A percentile compares a stretch with the other conserved stretches of the same genome.
Evolutionary conservation across 495 filamentous ascomycete genomes (phyloP).

Genomic region (Cryomyces minteri): DNA sequence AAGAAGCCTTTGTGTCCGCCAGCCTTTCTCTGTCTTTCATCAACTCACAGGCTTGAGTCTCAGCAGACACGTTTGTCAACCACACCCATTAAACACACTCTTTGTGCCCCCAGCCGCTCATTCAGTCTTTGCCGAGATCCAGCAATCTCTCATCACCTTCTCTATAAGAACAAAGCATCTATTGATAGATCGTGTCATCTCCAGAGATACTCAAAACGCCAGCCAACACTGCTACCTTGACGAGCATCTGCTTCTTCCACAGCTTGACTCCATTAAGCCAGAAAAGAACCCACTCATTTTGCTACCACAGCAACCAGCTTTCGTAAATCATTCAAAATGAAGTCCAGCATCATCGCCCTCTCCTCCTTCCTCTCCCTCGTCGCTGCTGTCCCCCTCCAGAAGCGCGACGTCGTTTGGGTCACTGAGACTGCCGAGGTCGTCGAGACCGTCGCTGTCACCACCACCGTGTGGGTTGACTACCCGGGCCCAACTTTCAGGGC

Average conservation of each 20-base stretch:
- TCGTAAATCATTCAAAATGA: slow-evolving; percentile 9
- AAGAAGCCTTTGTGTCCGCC: too few relatives aligned
- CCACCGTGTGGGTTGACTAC: slow-evolving; percentile 20
- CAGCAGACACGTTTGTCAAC: too few relatives aligned
- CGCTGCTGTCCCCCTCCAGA: slow-evolving; percentile 19
- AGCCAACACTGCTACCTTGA: background rate
- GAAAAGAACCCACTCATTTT: background rate
- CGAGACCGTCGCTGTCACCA: slow-evolving; percentile 19
- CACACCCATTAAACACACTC: too few relatives aligned
- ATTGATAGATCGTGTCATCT: too few relatives aligned
- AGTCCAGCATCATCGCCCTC: slow-evolving; percentile 12
- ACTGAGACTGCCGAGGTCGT: slow-evolving; percentile 17
- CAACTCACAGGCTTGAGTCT: too few relatives aligned
- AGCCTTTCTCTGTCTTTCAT: too few relatives aligned
- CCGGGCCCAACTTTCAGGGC: background rate
- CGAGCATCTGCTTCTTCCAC: background rate
- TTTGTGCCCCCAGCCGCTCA: too few relatives aligned
- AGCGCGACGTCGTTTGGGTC: slow-evolving; percentile 20
- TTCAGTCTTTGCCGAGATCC: too few relatives aligned
- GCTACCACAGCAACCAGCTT: background rate
- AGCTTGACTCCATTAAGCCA: background rate
- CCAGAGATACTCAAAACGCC: background rate
- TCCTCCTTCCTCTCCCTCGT: slow-evolving; percentile 13
- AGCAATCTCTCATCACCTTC: too few relatives aligned
- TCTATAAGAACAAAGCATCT: too few relatives aligned